Base-by-base conservation (phyloP, 768 basidiomycete species). In the Amanita rimosa region DNA sequence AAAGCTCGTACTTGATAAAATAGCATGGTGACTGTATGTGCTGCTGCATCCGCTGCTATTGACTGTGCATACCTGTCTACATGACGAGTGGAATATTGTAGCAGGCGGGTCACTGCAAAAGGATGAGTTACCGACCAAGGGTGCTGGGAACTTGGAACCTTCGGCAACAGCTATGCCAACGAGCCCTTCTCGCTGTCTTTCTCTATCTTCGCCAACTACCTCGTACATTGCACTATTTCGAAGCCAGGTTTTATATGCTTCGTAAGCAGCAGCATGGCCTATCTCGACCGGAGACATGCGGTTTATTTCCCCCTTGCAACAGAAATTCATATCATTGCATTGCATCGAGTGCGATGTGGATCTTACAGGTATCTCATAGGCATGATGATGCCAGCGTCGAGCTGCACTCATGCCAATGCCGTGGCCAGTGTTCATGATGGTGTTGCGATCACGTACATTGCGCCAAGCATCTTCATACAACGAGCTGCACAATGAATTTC, bases 241-340 rank as follows among this genome's bases (percentile, higher is more conserved):
- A 44, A 76, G 76, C 78, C 81, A 82, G 22, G 73, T 73, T 13
- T 83, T 72, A 60, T 81, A 80, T 0, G 84, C 83, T 61, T 87
- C 84, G 58, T 85, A 87, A 2, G 82, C 85, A 8, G 85, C 85
- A 3, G 85, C 86, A 54, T 81, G 75, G 0, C 86, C 86, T 14
- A 89, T 72, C 50, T 86, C 82, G 14, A 63, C 56, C 0, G 84
- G 79, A 5, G 68, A 61, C 64, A 85, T 67, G 37, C 64, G 60
- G 45, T 61, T 63, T 14, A 81, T 60, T 49, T 77, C 75, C 34
- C 74, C 71, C 80, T 83, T 43, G 46, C 17, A 35, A 22, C 24
- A 45, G 26, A 46, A 6, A 38, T 42, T 22, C 48, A 47, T 44
- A 39, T 48, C 46, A 35, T 17, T 36, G 34, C 46, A 35, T 17